These are phyloP conservation scores for Phascolomyces articulosus DNA, from an alignment of 371 early-diverging fungal species.

Conservation along the genomic window DNA sequence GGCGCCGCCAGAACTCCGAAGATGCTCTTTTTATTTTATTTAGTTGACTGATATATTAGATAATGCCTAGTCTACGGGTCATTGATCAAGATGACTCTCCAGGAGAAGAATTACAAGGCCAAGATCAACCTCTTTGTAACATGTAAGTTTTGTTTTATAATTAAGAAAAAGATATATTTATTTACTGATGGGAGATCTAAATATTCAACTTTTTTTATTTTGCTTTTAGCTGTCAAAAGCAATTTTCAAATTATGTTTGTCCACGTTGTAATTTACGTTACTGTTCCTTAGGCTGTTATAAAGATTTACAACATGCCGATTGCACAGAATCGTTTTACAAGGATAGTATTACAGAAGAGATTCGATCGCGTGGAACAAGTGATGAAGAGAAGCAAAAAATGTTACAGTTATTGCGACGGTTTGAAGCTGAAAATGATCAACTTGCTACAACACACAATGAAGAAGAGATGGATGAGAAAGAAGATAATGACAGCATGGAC, in stretches of 20 bases:
- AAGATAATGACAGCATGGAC: constrained; percentile 39
- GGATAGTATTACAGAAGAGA: constrained; percentile 61
- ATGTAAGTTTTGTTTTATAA: too few relatives aligned
- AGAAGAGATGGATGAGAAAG: constrained; percentile 23
- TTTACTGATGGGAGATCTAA: background rate
- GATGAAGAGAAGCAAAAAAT: constrained; percentile 54
- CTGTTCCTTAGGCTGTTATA: constrained; percentile 71
- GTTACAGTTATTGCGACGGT: constrained; percentile 54
- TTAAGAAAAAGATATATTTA: too few relatives aligned
- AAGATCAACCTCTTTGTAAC: background rate
- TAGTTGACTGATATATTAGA: too few relatives aligned
- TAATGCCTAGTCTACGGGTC: background rate
- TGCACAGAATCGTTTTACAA: constrained; percentile 76
- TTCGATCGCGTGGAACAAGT: constrained; percentile 44
- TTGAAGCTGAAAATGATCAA: constrained; percentile 50
- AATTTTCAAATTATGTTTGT: constrained; percentile 66
- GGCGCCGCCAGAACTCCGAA: background rate
- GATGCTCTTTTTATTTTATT: background rate
- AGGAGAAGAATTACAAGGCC: background rate
- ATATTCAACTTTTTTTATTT: background rate
- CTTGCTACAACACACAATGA: constrained; percentile 12
- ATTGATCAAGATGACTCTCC: background rate
- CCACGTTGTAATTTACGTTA: constrained; percentile 74
- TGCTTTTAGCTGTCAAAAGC: constrained; percentile 56
- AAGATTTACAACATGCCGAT: constrained; percentile 47